Evolutionary conservation across 306 rosid species (phyloP).

Genomic region (Spatholobus suberectus): DNA sequence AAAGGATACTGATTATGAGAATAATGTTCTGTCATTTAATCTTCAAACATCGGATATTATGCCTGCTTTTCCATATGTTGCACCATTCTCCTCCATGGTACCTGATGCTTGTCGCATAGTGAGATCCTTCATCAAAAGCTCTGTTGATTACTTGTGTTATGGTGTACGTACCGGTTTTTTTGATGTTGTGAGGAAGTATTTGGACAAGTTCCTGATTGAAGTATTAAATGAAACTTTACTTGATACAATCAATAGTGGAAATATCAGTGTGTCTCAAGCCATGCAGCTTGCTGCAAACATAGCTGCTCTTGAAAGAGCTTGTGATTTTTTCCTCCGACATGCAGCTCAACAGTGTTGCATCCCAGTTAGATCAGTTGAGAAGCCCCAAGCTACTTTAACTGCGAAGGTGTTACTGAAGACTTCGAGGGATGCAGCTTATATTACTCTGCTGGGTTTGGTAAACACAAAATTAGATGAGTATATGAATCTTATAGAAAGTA

Average conservation of each 20-base stretch:
- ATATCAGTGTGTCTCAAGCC: conserved; percentile 78
- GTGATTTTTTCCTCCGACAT: conserved; percentile 81
- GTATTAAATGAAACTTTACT: conserved; percentile 75
- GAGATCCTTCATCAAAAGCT: conserved; percentile 82
- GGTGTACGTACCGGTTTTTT: conserved; percentile 54
- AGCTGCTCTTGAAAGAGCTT: conserved; percentile 86
- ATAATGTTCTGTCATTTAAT: conserved; percentile 64
- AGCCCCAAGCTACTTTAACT: conserved; percentile 67
- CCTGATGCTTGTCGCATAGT: conserved; percentile 82
- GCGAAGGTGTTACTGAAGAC: conserved; percentile 81
- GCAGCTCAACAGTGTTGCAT: conserved; percentile 74
- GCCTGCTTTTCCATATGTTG: conserved; percentile 95
- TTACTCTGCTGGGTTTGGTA: conserved; percentile 63
- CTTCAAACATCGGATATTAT: conserved; percentile 78
- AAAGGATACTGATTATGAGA: conserved; percentile 81
- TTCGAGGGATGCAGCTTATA: conserved; percentile 83
- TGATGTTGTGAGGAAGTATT: conserved; percentile 72
- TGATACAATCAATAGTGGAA: conserved; percentile 59
- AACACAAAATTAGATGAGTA: conserved; percentile 74
- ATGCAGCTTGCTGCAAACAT: conserved; percentile 98
- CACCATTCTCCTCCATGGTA: conserved; percentile 88
- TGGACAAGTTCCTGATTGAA: conserved; percentile 77
- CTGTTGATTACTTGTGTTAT: conserved; percentile 81
- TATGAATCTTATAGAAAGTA: conserved; percentile 69
- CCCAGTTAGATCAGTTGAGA: conserved; percentile 61